These are phyloP conservation scores for Paraleonurus japonicus DNA, from an alignment of 257 asterid genomes.

Conservation along the genomic window DNA sequence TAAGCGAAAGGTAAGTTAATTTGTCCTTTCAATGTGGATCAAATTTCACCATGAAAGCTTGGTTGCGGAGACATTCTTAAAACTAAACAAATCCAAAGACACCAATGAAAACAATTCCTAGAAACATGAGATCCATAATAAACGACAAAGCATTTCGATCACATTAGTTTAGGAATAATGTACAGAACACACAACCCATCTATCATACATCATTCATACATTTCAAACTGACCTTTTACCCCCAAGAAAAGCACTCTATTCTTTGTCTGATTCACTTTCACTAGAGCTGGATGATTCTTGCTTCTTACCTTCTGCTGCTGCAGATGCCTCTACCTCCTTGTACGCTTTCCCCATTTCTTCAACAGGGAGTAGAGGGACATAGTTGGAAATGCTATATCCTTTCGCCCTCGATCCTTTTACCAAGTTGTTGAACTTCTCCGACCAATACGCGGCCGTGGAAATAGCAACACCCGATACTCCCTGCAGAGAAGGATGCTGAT, in stretches of 20 bases:
- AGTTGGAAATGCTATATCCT: slow-evolving; percentile 50
- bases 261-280: slow-evolving; percentile 42
- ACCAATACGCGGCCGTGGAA: slow-evolving; percentile 47
- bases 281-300: slow-evolving; percentile 34
- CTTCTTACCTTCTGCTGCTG: slow-evolving; percentile 35
- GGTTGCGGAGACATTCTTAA: too few species aligned
- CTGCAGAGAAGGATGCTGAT: slow-evolving; percentile 47
- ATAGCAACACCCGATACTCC: slow-evolving; percentile 33
- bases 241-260: neutral
- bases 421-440: slow-evolving; percentile 51
- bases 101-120: too few species aligned
- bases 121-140: too few species aligned
- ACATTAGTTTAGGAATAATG: too few species aligned
- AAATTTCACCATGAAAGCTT: too few species aligned
- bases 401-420: slow-evolving; percentile 43
- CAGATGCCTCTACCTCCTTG: slow-evolving; percentile 53
- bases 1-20: too few species aligned
- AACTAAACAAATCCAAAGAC: too few species aligned
- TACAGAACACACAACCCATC: neutral
- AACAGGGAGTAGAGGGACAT: slow-evolving; percentile 64
- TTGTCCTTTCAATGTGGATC: too few species aligned
- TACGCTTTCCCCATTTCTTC: slow-evolving; percentile 62
- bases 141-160: too few species aligned
- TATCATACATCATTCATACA: slow-evolving; percentile 2
- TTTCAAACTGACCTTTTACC: neutral